Conservation (phyloP, 352 stramenopile species). For the Thalassiosira mediterranea region DNA sequence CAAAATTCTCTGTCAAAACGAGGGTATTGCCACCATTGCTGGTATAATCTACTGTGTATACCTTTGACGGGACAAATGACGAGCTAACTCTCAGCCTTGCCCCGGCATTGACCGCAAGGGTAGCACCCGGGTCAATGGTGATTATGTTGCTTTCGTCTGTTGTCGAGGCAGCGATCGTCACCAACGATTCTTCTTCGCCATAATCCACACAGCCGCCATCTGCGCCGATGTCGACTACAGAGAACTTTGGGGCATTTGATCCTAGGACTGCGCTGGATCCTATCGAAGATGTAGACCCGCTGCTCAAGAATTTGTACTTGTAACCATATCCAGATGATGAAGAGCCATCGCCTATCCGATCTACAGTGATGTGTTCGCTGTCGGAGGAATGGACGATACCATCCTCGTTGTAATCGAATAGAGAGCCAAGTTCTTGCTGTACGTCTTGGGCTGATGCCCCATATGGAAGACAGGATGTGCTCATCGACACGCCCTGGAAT, state of each 20-base stretch:
- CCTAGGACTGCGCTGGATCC: slow-evolving; percentile 74
- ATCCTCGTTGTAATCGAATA: slow-evolving; percentile 85
- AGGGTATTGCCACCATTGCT: slow-evolving; percentile 48
- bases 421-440: slow-evolving; percentile 86
- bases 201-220: slow-evolving; percentile 78
- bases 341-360: slow-evolving; percentile 71
- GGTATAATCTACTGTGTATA: slow-evolving; percentile 66
- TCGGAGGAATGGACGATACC: slow-evolving; percentile 70
- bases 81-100: slow-evolving; percentile 54
- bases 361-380: slow-evolving; percentile 77
- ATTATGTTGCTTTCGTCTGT: slow-evolving; percentile 60
- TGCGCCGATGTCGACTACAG: slow-evolving; percentile 71
- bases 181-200: slow-evolving; percentile 53
- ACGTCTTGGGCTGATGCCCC: slow-evolving; percentile 86
- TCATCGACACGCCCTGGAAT: slow-evolving; percentile 42
- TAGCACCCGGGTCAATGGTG: slow-evolving; percentile 23
- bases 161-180: slow-evolving; percentile 64
- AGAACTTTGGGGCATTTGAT: slow-evolving; percentile 68
- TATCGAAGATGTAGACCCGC: slow-evolving; percentile 48
- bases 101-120: slow-evolving; percentile 33
- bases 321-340: slow-evolving; percentile 81
- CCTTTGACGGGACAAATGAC: slow-evolving; percentile 57
- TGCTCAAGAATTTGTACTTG: slow-evolving; percentile 68
- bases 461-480: slow-evolving; percentile 82
- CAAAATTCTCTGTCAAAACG: slow-evolving; percentile 57